These are phyloP conservation scores for Colletotrichum truncatum DNA, from an alignment of 2,329 filamentous ascomycete genomes.

Conservation along the genomic window DNA sequence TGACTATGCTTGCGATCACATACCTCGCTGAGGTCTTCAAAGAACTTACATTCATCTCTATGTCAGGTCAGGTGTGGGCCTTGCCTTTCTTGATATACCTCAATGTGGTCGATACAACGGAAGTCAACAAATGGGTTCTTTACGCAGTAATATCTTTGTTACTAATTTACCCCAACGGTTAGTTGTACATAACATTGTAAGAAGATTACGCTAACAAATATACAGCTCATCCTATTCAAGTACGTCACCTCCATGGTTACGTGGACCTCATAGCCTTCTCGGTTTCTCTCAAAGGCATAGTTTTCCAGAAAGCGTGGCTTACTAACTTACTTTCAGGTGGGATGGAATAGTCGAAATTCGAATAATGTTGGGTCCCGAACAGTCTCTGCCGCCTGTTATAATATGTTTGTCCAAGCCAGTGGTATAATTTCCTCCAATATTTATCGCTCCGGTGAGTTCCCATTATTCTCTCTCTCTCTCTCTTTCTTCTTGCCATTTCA, in stretches of 20 bases:
- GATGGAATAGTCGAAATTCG: slow-evolving; percentile 63
- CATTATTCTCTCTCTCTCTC: fast-evolving
- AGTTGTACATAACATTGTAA: not conserved
- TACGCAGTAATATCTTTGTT: slow-evolving; percentile 45
- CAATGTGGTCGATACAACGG: slow-evolving; percentile 44
- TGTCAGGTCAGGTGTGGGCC: slow-evolving; percentile 64
- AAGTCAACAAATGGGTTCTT: slow-evolving; percentile 43
- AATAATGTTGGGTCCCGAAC: slow-evolving; percentile 69
- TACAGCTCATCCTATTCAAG: slow-evolving; percentile 54
- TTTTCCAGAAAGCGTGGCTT: too few relatives aligned
- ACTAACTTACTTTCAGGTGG: slow-evolving; percentile 38
- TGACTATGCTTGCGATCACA: slow-evolving; percentile 53
- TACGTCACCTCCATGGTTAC: not conserved
- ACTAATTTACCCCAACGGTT: slow-evolving; percentile 44
- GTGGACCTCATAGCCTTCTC: fast-evolving
- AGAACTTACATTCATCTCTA: slow-evolving; percentile 57
- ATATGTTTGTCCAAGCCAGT: slow-evolving; percentile 59
- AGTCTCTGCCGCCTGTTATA: slow-evolving; percentile 72
- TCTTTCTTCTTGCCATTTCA: slow-evolving; percentile 47
- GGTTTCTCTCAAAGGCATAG: fast-evolving
- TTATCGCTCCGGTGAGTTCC: slow-evolving; percentile 42
- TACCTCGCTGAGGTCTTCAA: slow-evolving; percentile 55
- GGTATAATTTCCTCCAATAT: slow-evolving; percentile 52
- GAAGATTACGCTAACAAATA: slow-evolving; percentile 31
- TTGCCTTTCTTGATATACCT: slow-evolving; percentile 65